These are phyloP conservation scores for Fusarium oligoseptatum DNA, from an alignment of 2,329 filamentous ascomycete genomes.

Conservation along the genomic window DNA sequence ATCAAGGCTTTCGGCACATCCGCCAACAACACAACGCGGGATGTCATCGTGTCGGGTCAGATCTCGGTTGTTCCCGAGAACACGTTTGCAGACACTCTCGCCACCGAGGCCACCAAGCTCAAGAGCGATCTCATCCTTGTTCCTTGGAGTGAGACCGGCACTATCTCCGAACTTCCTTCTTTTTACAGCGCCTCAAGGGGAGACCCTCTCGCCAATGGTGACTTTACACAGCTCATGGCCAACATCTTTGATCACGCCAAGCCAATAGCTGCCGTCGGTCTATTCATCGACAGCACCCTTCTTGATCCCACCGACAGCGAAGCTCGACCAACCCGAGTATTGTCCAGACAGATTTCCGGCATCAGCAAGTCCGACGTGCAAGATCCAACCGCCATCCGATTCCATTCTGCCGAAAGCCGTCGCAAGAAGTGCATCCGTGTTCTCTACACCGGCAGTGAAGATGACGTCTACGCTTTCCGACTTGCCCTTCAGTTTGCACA, in stretches of 20 bases:
- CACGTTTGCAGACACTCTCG: constrained; percentile 82
- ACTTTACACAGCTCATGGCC: constrained; percentile 19
- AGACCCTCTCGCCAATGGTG: constrained; percentile 29
- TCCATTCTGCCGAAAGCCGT: constrained; percentile 30
- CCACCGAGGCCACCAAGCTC: constrained; percentile 77
- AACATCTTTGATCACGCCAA: constrained; percentile 23
- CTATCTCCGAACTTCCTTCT: constrained; percentile 22
- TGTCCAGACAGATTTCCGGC: constrained; percentile 21
- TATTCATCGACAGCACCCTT: constrained; percentile 24
- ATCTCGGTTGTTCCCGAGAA: constrained; percentile 83
- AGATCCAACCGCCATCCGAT: constrained; percentile 13
- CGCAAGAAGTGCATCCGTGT: constrained; percentile 80
- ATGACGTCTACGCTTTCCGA: constrained; percentile 84
- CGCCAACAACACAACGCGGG: constrained; percentile 15
- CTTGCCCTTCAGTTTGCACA: constrained; percentile 86
- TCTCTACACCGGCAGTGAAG: constrained; percentile 84
- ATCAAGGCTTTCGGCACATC: constrained; percentile 83
- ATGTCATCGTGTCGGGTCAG: constrained; percentile 81
- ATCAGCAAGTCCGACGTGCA: constrained; percentile 12
- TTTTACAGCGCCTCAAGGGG: constrained; percentile 28
- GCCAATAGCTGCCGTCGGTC: constrained; percentile 11
- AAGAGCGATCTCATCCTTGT: constrained; percentile 81
- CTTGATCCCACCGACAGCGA: constrained; percentile 12
- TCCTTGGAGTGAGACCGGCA: constrained; percentile 76
- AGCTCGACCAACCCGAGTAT: background rate